A percentile compares a stretch with the other conserved stretches of the same genome.
phyloP scores from a whole-genome alignment of 106 monocot genomes.

The Dactylorhiza incarnata region DNA sequence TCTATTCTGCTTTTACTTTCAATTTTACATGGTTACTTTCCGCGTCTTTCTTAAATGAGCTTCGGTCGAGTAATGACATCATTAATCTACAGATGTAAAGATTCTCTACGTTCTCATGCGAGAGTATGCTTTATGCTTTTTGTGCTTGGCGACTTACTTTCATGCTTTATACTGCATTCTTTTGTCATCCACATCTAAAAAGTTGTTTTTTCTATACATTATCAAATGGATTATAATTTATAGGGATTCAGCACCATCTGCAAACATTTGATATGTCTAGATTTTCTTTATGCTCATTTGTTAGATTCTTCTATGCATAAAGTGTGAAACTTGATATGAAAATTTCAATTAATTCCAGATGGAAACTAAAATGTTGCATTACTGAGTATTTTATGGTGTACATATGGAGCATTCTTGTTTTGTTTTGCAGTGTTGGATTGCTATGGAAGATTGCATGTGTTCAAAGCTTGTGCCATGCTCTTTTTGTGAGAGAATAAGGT shows the following conservation, averaged over 20 bases:
- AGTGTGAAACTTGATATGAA: neutral
- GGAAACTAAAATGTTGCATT: neutral
- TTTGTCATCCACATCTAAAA: neutral
- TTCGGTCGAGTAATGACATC: neutral
- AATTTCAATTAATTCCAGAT: neutral
- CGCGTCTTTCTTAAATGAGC: too few species aligned
- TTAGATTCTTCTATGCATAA: neutral
- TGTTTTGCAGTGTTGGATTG: slow-evolving; percentile 83
- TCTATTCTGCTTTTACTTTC: too few species aligned
- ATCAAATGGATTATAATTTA: too few species aligned
- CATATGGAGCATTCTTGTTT: neutral
- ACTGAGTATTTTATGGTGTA: slow-evolving; percentile 2
- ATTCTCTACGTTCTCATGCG: neutral
- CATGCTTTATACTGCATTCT: neutral
- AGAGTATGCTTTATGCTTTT: neutral
- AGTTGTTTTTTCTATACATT: neutral
- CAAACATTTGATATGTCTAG: neutral
- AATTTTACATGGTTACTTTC: too few species aligned
- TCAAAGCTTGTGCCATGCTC: slow-evolving; percentile 41
- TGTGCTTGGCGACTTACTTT: neutral
- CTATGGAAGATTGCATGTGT: slow-evolving; percentile 98
- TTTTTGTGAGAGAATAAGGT: slow-evolving; percentile 57
- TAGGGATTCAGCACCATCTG: neutral
- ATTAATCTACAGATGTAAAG: neutral
- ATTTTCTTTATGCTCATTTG: neutral